Base-by-base conservation (phyloP, 75 land plant genomes). In the Isoetes taiwanensis region DNA sequence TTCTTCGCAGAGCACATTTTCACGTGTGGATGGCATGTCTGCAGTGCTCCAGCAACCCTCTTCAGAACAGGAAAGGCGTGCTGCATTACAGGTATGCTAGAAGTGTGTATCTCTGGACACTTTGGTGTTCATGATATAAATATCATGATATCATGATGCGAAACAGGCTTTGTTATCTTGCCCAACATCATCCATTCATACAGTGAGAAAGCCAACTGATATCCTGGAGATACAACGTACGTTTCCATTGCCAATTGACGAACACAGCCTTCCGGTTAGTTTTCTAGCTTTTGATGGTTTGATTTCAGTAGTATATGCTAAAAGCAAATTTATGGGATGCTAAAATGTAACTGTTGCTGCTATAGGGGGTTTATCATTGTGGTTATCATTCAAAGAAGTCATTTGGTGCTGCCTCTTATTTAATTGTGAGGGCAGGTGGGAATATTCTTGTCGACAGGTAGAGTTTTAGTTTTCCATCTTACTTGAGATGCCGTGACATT, bases 361-460 rank as follows among this genome's bases (percentile, higher is more conserved):
- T 29, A 14, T 64, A 86, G 91, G 91, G 83, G 30, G 73, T 86
- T 10, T 86, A 86, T 50, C 80, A 86, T 41, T 79, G 83, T 74
- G 91, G 91, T 26, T 79, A 75, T 54, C 83, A 83, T 58, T 74
- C 80, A 30, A 73, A 77, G 41, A 72, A 43, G 58, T 79, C 91
- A 2, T 86, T 32, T 70, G 87, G 78, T 27, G 91, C 80, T 29
- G 34, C 80, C 38, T 77, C 91, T 19, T 86, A 86, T 62, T 48
- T 86, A 8, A 79, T 86, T 32, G 68, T 67, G 52, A 83, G 75
- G 23, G 76, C 80, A 34, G 76, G 80, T 41, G 91, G 91, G 11
- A 86, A 86, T 65, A 83, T 86, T 42, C 80, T 86, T 30, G 73
- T 86, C 14, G 91, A 86, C 61, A 76, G 91, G 91, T 86, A 48